Percentiles rank a stretch among this genome's conserved stretches.
Conservation (phyloP, 257 asterid species). For the Salvia splendens region DNA sequence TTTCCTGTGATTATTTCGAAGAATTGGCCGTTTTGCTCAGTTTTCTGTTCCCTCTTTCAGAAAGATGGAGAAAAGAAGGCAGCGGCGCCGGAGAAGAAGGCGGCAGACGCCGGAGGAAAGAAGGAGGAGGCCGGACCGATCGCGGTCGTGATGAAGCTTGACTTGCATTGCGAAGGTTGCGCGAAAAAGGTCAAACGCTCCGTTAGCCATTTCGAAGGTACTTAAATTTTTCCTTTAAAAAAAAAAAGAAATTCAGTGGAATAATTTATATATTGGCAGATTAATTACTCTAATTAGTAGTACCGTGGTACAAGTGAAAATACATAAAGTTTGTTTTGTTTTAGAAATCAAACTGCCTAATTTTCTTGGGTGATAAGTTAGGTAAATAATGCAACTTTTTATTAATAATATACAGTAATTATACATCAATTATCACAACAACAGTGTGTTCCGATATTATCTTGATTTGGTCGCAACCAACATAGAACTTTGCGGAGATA, state of each 20-base stretch:
- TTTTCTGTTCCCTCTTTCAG: slow-evolving; percentile 45
- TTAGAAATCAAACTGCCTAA: not conserved
- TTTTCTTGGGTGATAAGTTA: not conserved
- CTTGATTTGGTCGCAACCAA: slow-evolving; percentile 44
- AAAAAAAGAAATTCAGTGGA: not conserved
- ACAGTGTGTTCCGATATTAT: slow-evolving; percentile 14
- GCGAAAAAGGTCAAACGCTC: slow-evolving; percentile 80
- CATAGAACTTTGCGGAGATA: slow-evolving; percentile 45
- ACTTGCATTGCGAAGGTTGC: slow-evolving; percentile 95
- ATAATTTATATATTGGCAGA: not conserved
- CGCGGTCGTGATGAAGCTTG: slow-evolving; percentile 63
- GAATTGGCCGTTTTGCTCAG: slow-evolving; percentile 21
- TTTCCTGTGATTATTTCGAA: not conserved
- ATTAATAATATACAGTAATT: not conserved
- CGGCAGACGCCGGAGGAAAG: slow-evolving; percentile 52
- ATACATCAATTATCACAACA: not conserved
- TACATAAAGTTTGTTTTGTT: not conserved
- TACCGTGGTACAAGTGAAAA: slow-evolving; percentile 23
- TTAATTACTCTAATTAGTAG: not conserved
- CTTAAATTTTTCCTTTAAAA: not conserved
- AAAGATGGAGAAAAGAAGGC: slow-evolving; percentile 63
- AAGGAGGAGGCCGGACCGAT: slow-evolving; percentile 40
- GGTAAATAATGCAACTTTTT: not conserved
- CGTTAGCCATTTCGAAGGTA: slow-evolving; percentile 68
- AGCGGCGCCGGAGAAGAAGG: slow-evolving; percentile 43